These are phyloP conservation scores for Penicillium goetzii DNA, from an alignment of 495 filamentous ascomycete genomes.

Conservation along the genomic window DNA sequence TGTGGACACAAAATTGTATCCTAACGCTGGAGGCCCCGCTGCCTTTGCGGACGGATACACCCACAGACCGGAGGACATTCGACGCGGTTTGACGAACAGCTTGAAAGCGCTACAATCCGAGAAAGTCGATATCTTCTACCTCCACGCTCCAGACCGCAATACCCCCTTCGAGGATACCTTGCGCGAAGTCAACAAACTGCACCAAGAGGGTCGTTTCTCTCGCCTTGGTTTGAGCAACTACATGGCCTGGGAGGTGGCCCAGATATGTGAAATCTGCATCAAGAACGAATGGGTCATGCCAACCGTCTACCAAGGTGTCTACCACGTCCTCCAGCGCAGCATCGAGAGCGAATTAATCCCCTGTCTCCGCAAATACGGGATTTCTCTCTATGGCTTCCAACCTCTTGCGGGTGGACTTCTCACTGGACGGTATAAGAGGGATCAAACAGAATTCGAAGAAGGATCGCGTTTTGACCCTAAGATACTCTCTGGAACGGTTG, in stretches of 20 bases:
- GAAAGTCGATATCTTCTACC: constrained; percentile 49
- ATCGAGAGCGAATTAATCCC: constrained; percentile 51
- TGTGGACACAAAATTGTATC: constrained; percentile 59
- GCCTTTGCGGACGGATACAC: constrained; percentile 20
- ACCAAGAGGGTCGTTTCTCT: constrained; percentile 43
- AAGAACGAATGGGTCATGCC: constrained; percentile 48
- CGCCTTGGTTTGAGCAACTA: constrained; percentile 54
- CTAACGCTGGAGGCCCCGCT: constrained; percentile 25
- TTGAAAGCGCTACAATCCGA: constrained; percentile 36
- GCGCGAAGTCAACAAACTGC: constrained; percentile 42
- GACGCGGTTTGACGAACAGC: constrained; percentile 40
- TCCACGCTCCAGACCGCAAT: constrained; percentile 48
- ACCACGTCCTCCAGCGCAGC: constrained; percentile 45
- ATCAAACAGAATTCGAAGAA: constrained; percentile 37
- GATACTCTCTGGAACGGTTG: constrained; percentile 42
- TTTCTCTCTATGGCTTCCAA: constrained; percentile 52
- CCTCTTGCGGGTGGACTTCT: constrained; percentile 57
- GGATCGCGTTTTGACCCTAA: constrained; percentile 45
- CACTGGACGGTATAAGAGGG: constrained; percentile 33
- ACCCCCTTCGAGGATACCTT: constrained; percentile 48
- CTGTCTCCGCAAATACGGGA: constrained; percentile 46
- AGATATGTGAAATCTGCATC: constrained; percentile 46
- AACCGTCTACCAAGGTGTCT: constrained; percentile 54
- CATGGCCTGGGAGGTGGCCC: constrained; percentile 45
- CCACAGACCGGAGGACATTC: constrained; percentile 42